Conservation (phyloP, 140 eudicot genomes). For the Anethum foeniculum region DNA sequence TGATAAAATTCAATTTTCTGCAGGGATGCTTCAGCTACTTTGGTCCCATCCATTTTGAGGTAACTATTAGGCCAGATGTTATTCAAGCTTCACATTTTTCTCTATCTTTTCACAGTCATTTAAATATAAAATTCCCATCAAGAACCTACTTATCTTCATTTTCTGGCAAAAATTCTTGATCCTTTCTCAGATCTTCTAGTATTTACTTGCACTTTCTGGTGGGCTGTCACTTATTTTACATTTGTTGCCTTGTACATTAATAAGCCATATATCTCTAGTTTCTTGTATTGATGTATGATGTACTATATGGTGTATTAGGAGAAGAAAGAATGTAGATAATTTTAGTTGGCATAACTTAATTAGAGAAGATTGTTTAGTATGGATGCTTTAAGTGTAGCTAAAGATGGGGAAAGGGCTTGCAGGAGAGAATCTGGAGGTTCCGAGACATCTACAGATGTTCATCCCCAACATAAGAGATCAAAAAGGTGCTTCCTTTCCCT, state of each 20-base stretch:
- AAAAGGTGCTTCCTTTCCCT: slow-evolving; percentile 33
- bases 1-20: slow-evolving; percentile 39
- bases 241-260: slow-evolving; percentile 12
- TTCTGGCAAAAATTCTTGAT: slow-evolving; percentile 8
- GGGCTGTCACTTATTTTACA: slow-evolving; percentile 17
- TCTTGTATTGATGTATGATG: background rate
- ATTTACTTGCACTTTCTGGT: slow-evolving; percentile 16
- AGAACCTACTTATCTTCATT: background rate
- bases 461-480: slow-evolving; percentile 47
- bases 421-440: slow-evolving; percentile 19
- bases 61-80: slow-evolving; percentile 4
- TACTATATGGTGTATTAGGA: background rate
- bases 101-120: background rate
- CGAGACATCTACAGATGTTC: slow-evolving; percentile 17
- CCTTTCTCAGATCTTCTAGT: slow-evolving; percentile 3
- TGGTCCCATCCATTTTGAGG: slow-evolving; percentile 30
- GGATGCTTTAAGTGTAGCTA: slow-evolving; percentile 36
- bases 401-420: slow-evolving; percentile 10
- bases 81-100: slow-evolving; percentile 4
- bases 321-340: slow-evolving; percentile 9
- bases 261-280: slow-evolving; percentile 1
- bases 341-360: slow-evolving; percentile 15
- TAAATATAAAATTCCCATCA: slow-evolving; percentile 3
- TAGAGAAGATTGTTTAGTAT: slow-evolving; percentile 19
- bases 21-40: slow-evolving; percentile 15